A percentile compares a stretch with the other conserved stretches of the same genome.
These are phyloP conservation scores for Pestalotiopsis sp. DNA, from an alignment of 2,329 filamentous ascomycete species.

Conservation along the genomic window DNA sequence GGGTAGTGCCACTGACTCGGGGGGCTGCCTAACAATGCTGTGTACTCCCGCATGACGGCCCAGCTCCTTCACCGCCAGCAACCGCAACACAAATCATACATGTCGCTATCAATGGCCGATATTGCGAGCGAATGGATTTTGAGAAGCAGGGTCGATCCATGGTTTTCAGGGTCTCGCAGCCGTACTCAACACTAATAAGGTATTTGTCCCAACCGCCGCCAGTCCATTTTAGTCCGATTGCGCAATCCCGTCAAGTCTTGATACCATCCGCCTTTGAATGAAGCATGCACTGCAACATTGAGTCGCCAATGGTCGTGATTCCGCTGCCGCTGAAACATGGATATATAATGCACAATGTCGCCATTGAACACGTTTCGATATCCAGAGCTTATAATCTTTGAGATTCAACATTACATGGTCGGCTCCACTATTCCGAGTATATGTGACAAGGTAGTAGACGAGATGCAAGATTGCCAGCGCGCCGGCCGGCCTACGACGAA, in stretches of 20 bases:
- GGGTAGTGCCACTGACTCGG: slow-evolving; percentile 10
- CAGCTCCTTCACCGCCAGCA: slow-evolving; percentile 9
- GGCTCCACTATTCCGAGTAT: slow-evolving; percentile 2
- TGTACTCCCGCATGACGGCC: neutral
- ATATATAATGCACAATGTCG: slow-evolving; percentile 6
- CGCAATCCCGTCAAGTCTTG: slow-evolving; percentile 29
- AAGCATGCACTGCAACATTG: slow-evolving; percentile 2
- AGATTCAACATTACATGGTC: neutral
- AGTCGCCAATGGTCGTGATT: neutral
- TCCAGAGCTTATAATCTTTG: neutral
- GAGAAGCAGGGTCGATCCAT: slow-evolving; percentile 10
- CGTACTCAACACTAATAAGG: slow-evolving; percentile 6
- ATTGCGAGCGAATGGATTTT: slow-evolving; percentile 14
- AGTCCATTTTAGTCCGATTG: slow-evolving; percentile 22
- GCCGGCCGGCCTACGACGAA: neutral
- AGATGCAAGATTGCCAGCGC: neutral
- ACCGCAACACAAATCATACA: neutral
- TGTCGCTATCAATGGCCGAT: slow-evolving; percentile 13
- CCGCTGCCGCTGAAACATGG: neutral
- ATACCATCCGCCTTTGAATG: slow-evolving; percentile 26
- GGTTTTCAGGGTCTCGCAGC: neutral
- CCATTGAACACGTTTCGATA: slow-evolving; percentile 6
- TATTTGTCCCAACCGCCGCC: slow-evolving; percentile 14
- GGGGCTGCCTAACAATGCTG: neutral
- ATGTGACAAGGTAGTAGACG: neutral